Evolutionary conservation across 169 alveolate species (phyloP).

Genomic region (Toxoplasma gondii): DNA sequence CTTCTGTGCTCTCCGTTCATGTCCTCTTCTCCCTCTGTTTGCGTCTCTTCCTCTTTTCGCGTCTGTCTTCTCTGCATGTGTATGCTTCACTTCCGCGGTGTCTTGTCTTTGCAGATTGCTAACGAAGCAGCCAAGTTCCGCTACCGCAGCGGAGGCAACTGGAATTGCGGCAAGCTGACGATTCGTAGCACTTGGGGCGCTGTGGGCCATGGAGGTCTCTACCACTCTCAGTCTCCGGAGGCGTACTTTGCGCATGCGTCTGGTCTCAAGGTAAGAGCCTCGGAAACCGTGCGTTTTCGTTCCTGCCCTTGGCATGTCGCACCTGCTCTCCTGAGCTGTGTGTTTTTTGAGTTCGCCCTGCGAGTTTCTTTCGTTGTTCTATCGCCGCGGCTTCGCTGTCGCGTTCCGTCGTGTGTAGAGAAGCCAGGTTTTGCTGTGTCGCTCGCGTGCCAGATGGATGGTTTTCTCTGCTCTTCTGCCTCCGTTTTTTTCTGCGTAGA

Average conservation of each 20-base stretch:
- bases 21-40: background rate
- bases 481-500: slow-evolving; percentile 69
- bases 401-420: too few species aligned
- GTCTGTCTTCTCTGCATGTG: background rate
- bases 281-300: background rate
- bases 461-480: background rate
- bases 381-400: too few species aligned
- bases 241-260: slow-evolving; percentile 97
- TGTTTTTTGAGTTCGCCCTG: too few species aligned
- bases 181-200: slow-evolving; percentile 96
- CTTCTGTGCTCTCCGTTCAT: background rate
- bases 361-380: too few species aligned
- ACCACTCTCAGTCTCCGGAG: slow-evolving; percentile 97
- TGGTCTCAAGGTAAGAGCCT: slow-evolving; percentile 84
- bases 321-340: too few species aligned
- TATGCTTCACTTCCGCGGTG: background rate
- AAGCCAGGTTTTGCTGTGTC: too few species aligned
- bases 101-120: slow-evolving; percentile 79
- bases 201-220: slow-evolving; percentile 98
- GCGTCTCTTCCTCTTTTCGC: background rate
- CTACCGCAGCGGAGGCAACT: slow-evolving; percentile 93
- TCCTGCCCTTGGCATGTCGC: background rate
- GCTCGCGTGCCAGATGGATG: too few species aligned
- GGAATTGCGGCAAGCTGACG: slow-evolving; percentile 93
- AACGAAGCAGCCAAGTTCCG: slow-evolving; percentile 97